phyloP scores from a whole-genome alignment of 768 basidiomycete genomes.

The Suillus sp. region DNA sequence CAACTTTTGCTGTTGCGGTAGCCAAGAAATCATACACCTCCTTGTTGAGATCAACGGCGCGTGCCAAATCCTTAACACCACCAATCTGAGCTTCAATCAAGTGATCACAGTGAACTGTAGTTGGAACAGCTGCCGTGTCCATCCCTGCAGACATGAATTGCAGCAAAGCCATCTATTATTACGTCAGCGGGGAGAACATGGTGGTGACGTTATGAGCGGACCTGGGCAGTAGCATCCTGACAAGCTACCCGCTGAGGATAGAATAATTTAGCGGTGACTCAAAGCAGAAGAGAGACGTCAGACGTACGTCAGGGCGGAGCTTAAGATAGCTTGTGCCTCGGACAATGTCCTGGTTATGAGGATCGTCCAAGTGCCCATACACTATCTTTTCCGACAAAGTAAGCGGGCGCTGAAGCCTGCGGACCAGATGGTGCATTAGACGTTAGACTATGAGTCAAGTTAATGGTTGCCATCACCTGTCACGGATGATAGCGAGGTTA shows the following conservation, averaged over 20 bases:
- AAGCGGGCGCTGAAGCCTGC: slow-evolving; percentile 83
- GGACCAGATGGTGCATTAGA: slow-evolving; percentile 13
- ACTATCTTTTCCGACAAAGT: slow-evolving; percentile 96
- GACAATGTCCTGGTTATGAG: slow-evolving; percentile 85
- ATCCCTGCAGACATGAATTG: slow-evolving; percentile 99
- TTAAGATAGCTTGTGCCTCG: slow-evolving; percentile 96
- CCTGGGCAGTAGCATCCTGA: slow-evolving; percentile 90
- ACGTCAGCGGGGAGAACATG: slow-evolving; percentile 27
- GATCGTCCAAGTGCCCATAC: slow-evolving; percentile 97
- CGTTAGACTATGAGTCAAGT: neutral
- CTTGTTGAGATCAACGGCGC: slow-evolving; percentile 92
- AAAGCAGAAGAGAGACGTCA: neutral
- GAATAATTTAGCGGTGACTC: slow-evolving; percentile 12
- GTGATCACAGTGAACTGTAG: slow-evolving; percentile 99
- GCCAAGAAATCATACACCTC: slow-evolving; percentile 99
- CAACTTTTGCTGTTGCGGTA: slow-evolving; percentile 89
- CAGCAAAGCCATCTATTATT: slow-evolving; percentile 89
- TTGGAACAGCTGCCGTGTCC: slow-evolving; percentile 96
- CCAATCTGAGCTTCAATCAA: slow-evolving; percentile 97
- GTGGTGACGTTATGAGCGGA: slow-evolving; percentile 35
- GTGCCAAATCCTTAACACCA: slow-evolving; percentile 89
- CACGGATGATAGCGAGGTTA: slow-evolving; percentile 86
- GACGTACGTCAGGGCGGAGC: slow-evolving; percentile 92
- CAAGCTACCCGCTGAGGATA: slow-evolving; percentile 74
- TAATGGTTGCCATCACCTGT: slow-evolving; percentile 54